phyloP scores from a whole-genome alignment of 2,329 filamentous ascomycete species.

The Penicillium verrucosum region DNA sequence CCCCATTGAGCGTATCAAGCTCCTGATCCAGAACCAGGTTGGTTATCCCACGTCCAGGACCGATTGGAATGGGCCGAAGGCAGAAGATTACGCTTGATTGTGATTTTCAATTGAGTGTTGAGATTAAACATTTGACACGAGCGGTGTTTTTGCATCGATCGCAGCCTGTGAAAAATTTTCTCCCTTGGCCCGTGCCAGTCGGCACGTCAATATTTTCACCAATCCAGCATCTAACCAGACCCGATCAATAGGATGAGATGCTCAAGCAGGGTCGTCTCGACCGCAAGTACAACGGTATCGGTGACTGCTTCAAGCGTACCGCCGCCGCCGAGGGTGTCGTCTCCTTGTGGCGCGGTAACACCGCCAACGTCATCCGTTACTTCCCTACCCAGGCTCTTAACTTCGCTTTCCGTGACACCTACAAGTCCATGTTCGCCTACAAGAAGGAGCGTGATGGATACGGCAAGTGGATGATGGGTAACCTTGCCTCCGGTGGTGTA shows the following conservation, averaged over 20 bases:
- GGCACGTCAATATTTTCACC: background rate
- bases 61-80: constrained; percentile 1
- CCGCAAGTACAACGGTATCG: constrained; percentile 92
- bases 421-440: constrained; percentile 99
- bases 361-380: constrained; percentile 99
- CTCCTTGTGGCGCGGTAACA: constrained; percentile 99
- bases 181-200: constrained; percentile 6
- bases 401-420: constrained; percentile 99
- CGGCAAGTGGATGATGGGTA: constrained; percentile 98
- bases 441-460: constrained; percentile 99
- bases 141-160: background rate
- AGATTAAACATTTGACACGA: background rate
- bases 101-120: background rate
- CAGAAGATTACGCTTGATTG: background rate
- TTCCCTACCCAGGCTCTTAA: constrained; percentile 99
- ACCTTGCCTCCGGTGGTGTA: constrained; percentile 99
- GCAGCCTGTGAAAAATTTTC: constrained; percentile 17
- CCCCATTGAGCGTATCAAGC: constrained; percentile 99
- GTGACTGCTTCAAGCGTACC: constrained; percentile 93
- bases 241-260: constrained; percentile 92
- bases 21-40: constrained; percentile 99
- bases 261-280: constrained; percentile 97
- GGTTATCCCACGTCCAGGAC: constrained; percentile 39
- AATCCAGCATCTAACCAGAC: constrained; percentile 10
- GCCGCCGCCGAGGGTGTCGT: constrained; percentile 86